Conservation (phyloP, 805 yeast genomes). For the Lipomyces spencermartinsiae region DNA sequence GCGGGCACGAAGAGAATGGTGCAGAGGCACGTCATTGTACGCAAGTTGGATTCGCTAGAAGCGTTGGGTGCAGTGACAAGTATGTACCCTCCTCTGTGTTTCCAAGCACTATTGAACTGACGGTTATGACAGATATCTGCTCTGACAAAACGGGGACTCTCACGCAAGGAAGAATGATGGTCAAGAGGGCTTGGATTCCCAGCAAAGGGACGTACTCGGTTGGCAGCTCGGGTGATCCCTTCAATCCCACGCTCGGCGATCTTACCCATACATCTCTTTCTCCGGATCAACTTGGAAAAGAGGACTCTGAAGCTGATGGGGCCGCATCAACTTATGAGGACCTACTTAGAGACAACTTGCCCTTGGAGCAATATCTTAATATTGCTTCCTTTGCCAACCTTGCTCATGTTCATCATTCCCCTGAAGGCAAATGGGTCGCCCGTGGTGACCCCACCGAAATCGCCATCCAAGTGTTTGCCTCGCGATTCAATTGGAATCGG, state of each 20-base stretch:
- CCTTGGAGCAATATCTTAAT: conserved; percentile 31
- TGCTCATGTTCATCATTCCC: conserved; percentile 57
- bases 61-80: conserved; percentile 60
- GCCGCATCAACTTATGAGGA: conserved; percentile 4
- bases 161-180: conserved; percentile 79
- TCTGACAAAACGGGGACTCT: conserved; percentile 83
- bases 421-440: conserved; percentile 46
- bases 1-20: conserved; percentile 56
- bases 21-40: conserved; percentile 52
- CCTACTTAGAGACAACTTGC: conserved; percentile 9
- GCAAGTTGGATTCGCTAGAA: conserved; percentile 57
- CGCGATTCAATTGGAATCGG: conserved; percentile 46
- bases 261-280: conserved; percentile 36
- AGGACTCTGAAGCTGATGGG: background rate
- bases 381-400: conserved; percentile 77
- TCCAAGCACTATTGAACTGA: background rate
- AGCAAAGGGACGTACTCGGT: conserved; percentile 56
- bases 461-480: conserved; percentile 52
- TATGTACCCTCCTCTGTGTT: conserved; percentile 44
- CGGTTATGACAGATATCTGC: conserved; percentile 52
- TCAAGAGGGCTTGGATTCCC: conserved; percentile 72
- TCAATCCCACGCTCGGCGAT: conserved; percentile 66
- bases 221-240: conserved; percentile 61
- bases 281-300: background rate
- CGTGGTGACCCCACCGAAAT: conserved; percentile 63